These are phyloP conservation scores for Gnomoniopsis smithogilvyi DNA, from an alignment of 2,329 filamentous ascomycete genomes.

Conservation along the genomic window DNA sequence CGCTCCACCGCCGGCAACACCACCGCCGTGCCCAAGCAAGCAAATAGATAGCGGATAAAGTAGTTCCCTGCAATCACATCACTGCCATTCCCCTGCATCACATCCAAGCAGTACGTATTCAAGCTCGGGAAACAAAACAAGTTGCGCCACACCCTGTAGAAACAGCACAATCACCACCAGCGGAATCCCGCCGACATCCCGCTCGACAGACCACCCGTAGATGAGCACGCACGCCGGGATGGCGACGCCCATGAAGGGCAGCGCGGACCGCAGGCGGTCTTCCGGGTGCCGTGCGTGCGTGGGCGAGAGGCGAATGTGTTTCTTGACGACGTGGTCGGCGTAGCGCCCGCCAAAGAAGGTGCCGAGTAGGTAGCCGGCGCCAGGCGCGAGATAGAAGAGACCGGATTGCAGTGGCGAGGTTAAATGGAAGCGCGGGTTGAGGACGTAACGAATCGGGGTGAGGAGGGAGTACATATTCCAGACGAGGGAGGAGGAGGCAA, in stretches of 20 bases:
- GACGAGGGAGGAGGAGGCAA: constrained; percentile 58
- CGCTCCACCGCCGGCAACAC: constrained; percentile 71
- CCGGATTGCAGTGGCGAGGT: constrained; percentile 61
- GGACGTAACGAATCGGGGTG: constrained; percentile 66
- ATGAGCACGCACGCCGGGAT: constrained; percentile 65
- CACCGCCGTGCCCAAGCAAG: constrained; percentile 65
- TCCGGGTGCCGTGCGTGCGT: constrained; percentile 61
- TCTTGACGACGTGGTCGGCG: constrained; percentile 62
- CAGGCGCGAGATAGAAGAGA: constrained; percentile 69
- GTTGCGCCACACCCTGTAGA: constrained; percentile 63
- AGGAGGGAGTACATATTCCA: constrained; percentile 72
- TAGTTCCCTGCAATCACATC: constrained; percentile 82
- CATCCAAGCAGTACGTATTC: constrained; percentile 77
- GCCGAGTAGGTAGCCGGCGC: constrained; percentile 62
- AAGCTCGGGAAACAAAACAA: constrained; percentile 68
- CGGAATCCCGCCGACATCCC: constrained; percentile 36
- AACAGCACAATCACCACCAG: constrained; percentile 67
- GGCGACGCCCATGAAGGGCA: constrained; percentile 57
- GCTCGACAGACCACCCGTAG: constrained; percentile 58
- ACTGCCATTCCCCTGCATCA: constrained; percentile 67
- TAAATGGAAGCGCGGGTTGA: constrained; percentile 67
- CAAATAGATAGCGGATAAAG: constrained; percentile 72
- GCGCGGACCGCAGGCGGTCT: constrained; percentile 61
- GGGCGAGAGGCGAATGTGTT: constrained; percentile 50
- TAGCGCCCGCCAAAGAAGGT: constrained; percentile 68